phyloP scores from a whole-genome alignment of 768 basidiomycete genomes.

The Grammothele lineata region DNA sequence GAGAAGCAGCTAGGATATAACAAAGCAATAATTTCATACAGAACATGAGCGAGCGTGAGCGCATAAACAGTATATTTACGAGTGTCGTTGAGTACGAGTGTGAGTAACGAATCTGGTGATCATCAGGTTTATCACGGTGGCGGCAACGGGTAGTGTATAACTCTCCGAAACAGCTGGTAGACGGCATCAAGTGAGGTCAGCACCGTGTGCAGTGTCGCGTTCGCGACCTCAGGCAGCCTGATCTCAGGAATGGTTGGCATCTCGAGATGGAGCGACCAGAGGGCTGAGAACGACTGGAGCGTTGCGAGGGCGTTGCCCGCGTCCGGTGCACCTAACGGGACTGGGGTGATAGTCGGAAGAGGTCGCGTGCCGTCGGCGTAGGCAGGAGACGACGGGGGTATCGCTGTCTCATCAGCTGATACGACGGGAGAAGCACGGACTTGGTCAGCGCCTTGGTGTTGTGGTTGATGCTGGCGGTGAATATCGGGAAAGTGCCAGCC shows the following conservation, averaged over 20 bases:
- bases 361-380: constrained; percentile 9
- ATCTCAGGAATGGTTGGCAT: constrained; percentile 16
- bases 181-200: constrained; percentile 35
- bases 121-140: constrained; percentile 32
- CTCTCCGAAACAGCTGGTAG: constrained; percentile 46
- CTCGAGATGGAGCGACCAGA: constrained; percentile 21
- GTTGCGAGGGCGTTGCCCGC: background rate
- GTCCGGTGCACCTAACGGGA: background rate
- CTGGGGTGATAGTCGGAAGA: constrained; percentile 9
- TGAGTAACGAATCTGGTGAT: too few species aligned
- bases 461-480: too few species aligned
- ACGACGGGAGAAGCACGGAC: background rate
- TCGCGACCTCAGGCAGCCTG: constrained; percentile 32
- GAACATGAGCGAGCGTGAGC: background rate
- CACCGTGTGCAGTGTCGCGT: constrained; percentile 29
- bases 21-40: constrained; percentile 3
- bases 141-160: constrained; percentile 55
- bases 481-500: constrained; percentile 15
- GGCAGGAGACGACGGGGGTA: background rate
- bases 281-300: constrained; percentile 29
- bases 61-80: constrained; percentile 4
- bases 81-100: background rate
- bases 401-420: background rate
- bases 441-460: background rate
- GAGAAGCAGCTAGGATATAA: constrained; percentile 1